Conservation (phyloP, 345 rosid genomes). For the Salix udensis region DNA sequence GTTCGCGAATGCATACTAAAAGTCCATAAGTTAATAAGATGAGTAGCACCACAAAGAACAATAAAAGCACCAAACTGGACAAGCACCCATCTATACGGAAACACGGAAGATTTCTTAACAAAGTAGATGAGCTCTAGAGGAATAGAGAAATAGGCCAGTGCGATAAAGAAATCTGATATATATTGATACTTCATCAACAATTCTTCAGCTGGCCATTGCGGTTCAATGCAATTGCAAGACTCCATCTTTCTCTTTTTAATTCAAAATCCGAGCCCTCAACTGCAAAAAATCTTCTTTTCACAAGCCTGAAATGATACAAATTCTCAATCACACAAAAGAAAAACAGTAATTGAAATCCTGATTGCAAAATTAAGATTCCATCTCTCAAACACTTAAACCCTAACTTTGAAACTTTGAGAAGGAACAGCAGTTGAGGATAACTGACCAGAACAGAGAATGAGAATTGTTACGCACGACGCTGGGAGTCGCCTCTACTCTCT, state of each 20-base stretch:
- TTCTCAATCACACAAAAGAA: background rate
- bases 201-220: slow-evolving; percentile 93
- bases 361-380: background rate
- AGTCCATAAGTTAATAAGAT: slow-evolving; percentile 94
- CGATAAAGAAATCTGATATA: slow-evolving; percentile 96
- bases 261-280: background rate
- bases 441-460: background rate
- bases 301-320: background rate
- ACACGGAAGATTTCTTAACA: slow-evolving; percentile 89
- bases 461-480: background rate
- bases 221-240: slow-evolving; percentile 86
- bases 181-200: slow-evolving; percentile 93
- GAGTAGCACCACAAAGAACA: slow-evolving; percentile 97
- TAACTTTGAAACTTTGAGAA: background rate
- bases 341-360: background rate
- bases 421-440: background rate
- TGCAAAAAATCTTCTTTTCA: background rate
- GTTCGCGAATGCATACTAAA: slow-evolving; percentile 63
- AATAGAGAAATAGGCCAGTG: slow-evolving; percentile 93
- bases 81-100: slow-evolving; percentile 97
- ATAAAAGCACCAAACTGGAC: slow-evolving; percentile 99
- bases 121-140: slow-evolving; percentile 94
- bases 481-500: background rate
- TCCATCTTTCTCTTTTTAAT: slow-evolving; percentile 43
- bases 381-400: background rate